These are phyloP conservation scores for Angophora floribunda DNA, from an alignment of 345 rosid genomes.

Conservation along the genomic window DNA sequence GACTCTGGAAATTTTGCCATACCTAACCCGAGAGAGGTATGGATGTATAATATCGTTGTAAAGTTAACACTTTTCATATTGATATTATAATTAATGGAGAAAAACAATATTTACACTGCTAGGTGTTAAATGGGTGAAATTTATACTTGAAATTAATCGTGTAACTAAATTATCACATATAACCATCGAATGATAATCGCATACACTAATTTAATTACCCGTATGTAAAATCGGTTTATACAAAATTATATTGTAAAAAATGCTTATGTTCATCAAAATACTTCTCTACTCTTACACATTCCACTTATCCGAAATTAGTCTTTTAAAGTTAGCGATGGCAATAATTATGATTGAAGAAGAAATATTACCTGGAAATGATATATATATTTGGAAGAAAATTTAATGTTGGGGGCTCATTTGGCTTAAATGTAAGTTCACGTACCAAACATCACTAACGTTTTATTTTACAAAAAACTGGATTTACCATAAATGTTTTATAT, in stretches of 20 bases:
- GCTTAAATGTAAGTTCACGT: background rate
- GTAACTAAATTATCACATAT: background rate
- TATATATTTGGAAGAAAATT: background rate
- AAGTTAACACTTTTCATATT: background rate
- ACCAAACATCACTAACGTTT: background rate
- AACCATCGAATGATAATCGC: background rate
- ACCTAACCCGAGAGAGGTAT: background rate
- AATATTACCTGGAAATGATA: background rate
- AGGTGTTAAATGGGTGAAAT: background rate
- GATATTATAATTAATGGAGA: background rate
- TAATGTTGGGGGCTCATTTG: background rate
- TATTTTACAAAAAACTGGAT: background rate
- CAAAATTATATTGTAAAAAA: background rate
- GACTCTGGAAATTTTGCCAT: background rate
- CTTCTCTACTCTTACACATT: background rate
- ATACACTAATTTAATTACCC: background rate
- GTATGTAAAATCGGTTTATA: background rate
- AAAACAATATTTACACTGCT: background rate
- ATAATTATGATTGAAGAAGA: background rate
- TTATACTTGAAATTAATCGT: accelerated
- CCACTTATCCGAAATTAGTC: background rate
- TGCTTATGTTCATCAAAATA: background rate
- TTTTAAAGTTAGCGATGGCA: background rate
- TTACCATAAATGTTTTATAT: background rate
- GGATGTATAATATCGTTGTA: background rate